Percentiles rank a stretch among this genome's conserved stretches.
Conservation (phyloP, 2,329 filamentous ascomycete genomes). For the Verticillium nubilum region DNA sequence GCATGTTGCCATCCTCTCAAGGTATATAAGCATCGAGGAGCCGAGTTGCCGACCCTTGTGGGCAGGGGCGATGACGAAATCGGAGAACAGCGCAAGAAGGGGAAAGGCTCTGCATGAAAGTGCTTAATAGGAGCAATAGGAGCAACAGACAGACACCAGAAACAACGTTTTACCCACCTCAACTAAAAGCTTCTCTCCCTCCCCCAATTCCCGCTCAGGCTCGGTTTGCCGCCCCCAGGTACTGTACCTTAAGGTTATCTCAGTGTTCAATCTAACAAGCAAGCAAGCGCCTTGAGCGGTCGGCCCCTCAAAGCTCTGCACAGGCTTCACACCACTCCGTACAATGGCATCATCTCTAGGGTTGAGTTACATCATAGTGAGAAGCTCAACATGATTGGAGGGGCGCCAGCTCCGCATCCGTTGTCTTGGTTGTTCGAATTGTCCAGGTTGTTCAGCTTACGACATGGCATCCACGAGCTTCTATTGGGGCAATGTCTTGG, state of each 20-base stretch:
- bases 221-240: not conserved
- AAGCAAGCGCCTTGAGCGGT: not conserved
- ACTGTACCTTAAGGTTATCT: not conserved
- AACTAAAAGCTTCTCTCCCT: not conserved
- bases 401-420: not conserved
- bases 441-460: not conserved
- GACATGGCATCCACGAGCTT: not conserved
- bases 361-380: not conserved
- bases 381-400: not conserved
- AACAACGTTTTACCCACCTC: not conserved
- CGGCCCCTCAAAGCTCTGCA: not conserved
- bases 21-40: not conserved
- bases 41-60: not conserved
- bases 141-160: not conserved
- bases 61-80: not conserved
- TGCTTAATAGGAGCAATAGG: not conserved
- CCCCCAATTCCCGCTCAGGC: not conserved
- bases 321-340: not conserved
- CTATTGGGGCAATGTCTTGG: not conserved
- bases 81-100: not conserved
- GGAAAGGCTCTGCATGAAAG: not conserved
- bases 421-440: not conserved
- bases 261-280: too few species aligned
- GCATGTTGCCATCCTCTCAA: not conserved
- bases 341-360: not conserved